A percentile compares a stretch with the other conserved stretches of the same genome.
phyloP scores from a whole-genome alignment of 495 filamentous ascomycete species.

The Terfezia claveryi region DNA sequence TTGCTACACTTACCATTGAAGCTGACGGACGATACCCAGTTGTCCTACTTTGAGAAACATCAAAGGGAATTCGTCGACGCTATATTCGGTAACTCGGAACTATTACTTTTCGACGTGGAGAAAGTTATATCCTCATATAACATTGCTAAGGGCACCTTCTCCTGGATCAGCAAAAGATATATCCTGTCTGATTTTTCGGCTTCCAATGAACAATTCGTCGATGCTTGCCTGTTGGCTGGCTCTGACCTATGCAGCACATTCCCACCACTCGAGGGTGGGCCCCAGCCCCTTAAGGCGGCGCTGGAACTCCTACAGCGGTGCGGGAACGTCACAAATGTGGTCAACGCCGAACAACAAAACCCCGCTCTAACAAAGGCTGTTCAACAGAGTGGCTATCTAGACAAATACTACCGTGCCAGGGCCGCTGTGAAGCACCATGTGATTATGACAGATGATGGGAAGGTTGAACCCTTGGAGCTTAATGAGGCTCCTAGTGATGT shows the following conservation, averaged over 20 bases:
- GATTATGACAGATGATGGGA: conserved; percentile 50
- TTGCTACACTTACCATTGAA: not conserved
- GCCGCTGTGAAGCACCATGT: conserved; percentile 75
- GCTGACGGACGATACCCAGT: conserved; percentile 25
- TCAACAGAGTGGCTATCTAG: conserved; percentile 51
- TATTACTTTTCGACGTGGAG: conserved; percentile 67
- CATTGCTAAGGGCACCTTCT: conserved; percentile 40
- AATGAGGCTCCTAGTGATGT: conserved; percentile 53
- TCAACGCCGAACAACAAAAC: conserved; percentile 32
- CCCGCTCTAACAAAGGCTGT: conserved; percentile 25
- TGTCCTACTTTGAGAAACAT: conserved; percentile 40
- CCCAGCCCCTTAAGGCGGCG: not conserved
- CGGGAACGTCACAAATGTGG: conserved; percentile 38
- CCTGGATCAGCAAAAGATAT: conserved; percentile 46
- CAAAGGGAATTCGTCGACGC: conserved; percentile 49
- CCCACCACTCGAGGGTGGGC: conserved; percentile 44
- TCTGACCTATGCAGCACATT: conserved; percentile 57
- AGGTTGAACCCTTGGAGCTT: conserved; percentile 46
- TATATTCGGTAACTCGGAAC: conserved; percentile 66
- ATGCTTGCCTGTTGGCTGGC: conserved; percentile 65
- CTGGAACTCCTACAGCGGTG: conserved; percentile 11
- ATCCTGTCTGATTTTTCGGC: conserved; percentile 50
- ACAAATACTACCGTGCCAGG: conserved; percentile 61
- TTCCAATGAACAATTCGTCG: conserved; percentile 50
- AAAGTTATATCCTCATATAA: conserved; percentile 65